Base-by-base conservation (phyloP, 306 rosid genomes). In the Cucurbita maxima region DNA sequence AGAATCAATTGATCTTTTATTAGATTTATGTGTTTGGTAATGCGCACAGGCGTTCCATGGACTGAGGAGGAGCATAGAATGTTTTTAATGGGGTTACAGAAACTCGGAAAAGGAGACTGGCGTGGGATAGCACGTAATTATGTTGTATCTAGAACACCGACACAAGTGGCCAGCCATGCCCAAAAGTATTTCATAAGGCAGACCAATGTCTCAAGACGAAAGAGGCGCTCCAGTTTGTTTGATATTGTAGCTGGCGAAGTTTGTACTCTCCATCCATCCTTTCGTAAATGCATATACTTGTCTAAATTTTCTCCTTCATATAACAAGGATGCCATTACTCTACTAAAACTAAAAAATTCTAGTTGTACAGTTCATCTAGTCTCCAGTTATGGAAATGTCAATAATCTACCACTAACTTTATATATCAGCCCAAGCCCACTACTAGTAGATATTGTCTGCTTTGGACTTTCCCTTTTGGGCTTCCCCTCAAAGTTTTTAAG, bases 111-210 rank as follows among this genome's bases (percentile, higher is more conserved):
- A 88, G 99, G 99, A 55, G 99, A 94, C 80, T 94, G 99, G 99
- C 97, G 99, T 73, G 99, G 99, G 78, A 94, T 94, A 19, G 95
- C 99, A 52, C 89, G 99, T 68, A 94, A 89, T 80, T 94, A 86
- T 75, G 99, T 94, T 64, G 81, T 88, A 79, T 76, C 99, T 56
- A 91, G 99, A 82, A 89, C 99, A 9, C 99, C 99, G 25, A 94
- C 99, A 55, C 99, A 94, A 84, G 99, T 94, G 75, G 99, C 99
- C 72, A 94, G 99, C 81, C 99, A 94, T 78, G 99, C 99, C 66
- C 99, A 94, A 81, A 94, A 94, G 69, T 91, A 94, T 81, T 94
- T 94, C 83, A 91, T 94, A 52, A 85, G 99, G 88, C 99, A 89
- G 81, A 88, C 85, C 82, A 94, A 94, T 81, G 87, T 89, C 63